Base-by-base conservation (phyloP, 805 yeast species). In the Metschnikowia colocasiae region DNA sequence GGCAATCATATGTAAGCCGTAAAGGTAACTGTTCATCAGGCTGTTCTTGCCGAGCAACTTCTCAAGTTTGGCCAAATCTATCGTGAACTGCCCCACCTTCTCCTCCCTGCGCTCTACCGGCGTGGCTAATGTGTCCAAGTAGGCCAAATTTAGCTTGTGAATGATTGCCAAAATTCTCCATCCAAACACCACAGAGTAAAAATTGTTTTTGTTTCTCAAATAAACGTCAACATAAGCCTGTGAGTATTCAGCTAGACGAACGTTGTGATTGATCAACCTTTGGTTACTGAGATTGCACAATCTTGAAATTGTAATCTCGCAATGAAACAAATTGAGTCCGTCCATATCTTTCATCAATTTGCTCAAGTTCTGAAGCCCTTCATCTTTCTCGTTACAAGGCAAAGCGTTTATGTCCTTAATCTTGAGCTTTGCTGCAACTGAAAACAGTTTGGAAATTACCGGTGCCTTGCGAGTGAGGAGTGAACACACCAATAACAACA, bases 111-210 rank as follows among this genome's bases (percentile, higher is more conserved):
- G 46, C 4, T 49, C 57, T 8, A 49, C 45, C 2, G 50, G 47
- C 5, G 46, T 29, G 1, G 49, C 38, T 4, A 59, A 27, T 7
- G 46, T 26, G 18, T 56, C 56, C 49, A 70, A 59, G 43, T 63
- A 68, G n/a, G 49, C 53, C 19, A 62, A 45, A 43, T 62, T 68
- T 44, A 71, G 56, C 48, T 65, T 63, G 47, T 68, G 61, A 13
- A 64, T 51, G 12, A 71, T 56, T 34, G 65, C 73, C 45, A 69
- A 50, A 5, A 70, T 41, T 54, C 75, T 63, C 74, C 74, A 71
- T 31, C 59, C 53, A n/a, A 60, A 55, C 2, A 71, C 32, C 3
- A 66, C 47, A 1, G 55, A 61, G 48, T 62, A 71, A 27, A 61
- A 55, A 45, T 64, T 57, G 10, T 43, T 15, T n/a, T 41, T 40